Base-by-base conservation (phyloP, 352 stramenopile species). In the Thalassiosira livingstoniorum region DNA sequence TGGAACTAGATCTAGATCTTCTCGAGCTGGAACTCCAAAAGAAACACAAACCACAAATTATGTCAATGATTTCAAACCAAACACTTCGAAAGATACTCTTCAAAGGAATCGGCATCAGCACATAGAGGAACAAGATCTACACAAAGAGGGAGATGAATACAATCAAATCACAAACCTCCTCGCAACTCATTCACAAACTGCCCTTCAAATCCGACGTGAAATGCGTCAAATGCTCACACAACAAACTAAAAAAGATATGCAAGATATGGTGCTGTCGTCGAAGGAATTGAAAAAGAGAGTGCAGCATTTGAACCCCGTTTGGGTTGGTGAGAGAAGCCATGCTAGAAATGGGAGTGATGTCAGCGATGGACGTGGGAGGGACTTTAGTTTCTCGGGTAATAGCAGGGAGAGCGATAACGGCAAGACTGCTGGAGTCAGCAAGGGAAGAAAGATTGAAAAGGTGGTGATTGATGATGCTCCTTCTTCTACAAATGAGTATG, bases 241-340 rank as follows among this genome's bases (percentile, higher is more conserved):
- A 47, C 43, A 72, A 60, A 21, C 35, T 7, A 47, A 43, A 1
- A 25, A 43, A 11, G 63, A 72, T 55, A 43, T 72, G 31, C 23
- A 60, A 18, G 15, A 62, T n/a, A 43, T 72, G 45, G 37, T 43
- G 35, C 15, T 60, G 13, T 31, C 43, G 42, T 23, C 32, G 13
- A 34, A 60, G 27, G 63, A 51, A 27, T 47, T 72, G 63, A 72
- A 34, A 31, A 60, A 25, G 31, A 42, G 63, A 13, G 47, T 72
- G 42, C 39, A 47, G 5, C 23, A 61, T 18, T 72, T 60, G 25
- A 29, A 13, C 61, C 63, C 43, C 0, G 42, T 43, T 31, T 31
- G 31, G 29, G 58, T 54, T 21, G 35, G 25, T 18, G 60, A 68
- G 60, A 23, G 25, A 21, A n/a, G n/a, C n/a, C n/a, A n/a, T n/a